Conservation (phyloP, 345 rosid species). For the Limnanthes douglasii region DNA sequence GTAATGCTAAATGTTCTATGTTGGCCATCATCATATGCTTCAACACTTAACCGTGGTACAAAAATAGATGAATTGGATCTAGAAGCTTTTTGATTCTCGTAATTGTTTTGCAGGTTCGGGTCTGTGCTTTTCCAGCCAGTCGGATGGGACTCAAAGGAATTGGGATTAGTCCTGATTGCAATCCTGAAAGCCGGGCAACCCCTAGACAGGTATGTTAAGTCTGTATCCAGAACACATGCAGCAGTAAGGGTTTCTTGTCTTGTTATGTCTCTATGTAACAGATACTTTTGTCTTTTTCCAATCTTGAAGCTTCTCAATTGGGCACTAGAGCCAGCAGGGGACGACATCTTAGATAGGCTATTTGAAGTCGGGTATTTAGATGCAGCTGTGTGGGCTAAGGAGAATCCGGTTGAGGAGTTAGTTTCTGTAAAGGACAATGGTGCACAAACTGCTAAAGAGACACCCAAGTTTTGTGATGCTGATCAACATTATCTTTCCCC, state of each 20-base stretch:
- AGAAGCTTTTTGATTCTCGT: constrained; percentile 1
- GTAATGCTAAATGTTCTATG: not conserved
- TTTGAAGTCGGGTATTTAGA: constrained; percentile 72
- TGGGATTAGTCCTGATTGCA: constrained; percentile 86
- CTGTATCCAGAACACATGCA: too few species aligned
- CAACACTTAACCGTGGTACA: too few species aligned
- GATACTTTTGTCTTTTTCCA: not conserved
- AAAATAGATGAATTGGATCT: too few species aligned
- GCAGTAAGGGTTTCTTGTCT: too few species aligned
- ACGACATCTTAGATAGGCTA: constrained; percentile 47
- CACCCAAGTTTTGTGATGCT: too few species aligned
- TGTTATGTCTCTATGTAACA: too few species aligned
- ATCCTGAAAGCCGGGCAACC: constrained; percentile 53
- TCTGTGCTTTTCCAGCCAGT: constrained; percentile 76
- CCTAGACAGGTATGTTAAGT: constrained; percentile 50
- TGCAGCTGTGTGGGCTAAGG: constrained; percentile 68
- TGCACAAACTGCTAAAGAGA: too few species aligned
- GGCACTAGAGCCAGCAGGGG: constrained; percentile 92
- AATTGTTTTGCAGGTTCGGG: constrained; percentile 37
- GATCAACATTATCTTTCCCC: too few species aligned
- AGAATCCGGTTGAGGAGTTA: constrained; percentile 40
- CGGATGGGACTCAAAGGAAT: constrained; percentile 51
- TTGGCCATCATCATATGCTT: not conserved
- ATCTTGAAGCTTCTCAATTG: constrained; percentile 68
- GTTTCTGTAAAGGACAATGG: too few species aligned